Evolutionary conservation across 2,329 filamentous ascomycete species (phyloP), one percentile per base, ranked within the genome.

Genomic region (Talaromyces albobiverticillius): DNA sequence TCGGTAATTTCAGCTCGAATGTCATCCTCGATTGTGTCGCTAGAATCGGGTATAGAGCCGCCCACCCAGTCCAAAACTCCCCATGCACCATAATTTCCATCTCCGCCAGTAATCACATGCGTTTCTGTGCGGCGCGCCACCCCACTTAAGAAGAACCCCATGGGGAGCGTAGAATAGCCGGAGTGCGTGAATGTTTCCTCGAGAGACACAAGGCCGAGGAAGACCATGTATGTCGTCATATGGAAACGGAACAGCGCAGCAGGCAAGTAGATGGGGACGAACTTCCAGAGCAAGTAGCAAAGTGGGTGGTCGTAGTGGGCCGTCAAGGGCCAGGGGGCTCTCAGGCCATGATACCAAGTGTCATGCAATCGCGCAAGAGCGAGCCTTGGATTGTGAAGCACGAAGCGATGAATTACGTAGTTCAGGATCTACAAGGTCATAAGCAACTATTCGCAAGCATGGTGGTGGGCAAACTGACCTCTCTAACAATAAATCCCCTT

Each of bases 331-430:
- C 79, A 84, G 0, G 82, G 81, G 11, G 78, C 67, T 20, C 61
- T 63, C 42, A 84, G 66, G 41, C 71, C 72, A 62, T 86, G 82
- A 54, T 84, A 82, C 82, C 82, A 85, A 31, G 64, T 61, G 18
- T 70, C 57, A 61, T 86, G 83, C 64, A 71, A 59, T 31, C 59
- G 76, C 70, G 71, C 89, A 84, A 63, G 74, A 74, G 64, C 76
- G 79, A 51, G 62, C 48, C 46, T 64, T 57, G 66, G 83, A 76
- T 48, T 79, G 71, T 95, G 90, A 8, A 96, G 79, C 23, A 87
- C 56, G 64, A 82, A 81, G 49, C 88, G 85, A 72, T 95, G 90
- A 60, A 90, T 78, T 62, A 84, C 80, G 68, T 95, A 96, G 54
- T 61, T 56, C 4, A 69, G 45, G 29, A 67, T 54, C 68, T 72